Evolutionary conservation across 176 grass and related monocot species (phyloP), one percentile per base, ranked within the genome.

Genomic region (Oropetium thomaeum): DNA sequence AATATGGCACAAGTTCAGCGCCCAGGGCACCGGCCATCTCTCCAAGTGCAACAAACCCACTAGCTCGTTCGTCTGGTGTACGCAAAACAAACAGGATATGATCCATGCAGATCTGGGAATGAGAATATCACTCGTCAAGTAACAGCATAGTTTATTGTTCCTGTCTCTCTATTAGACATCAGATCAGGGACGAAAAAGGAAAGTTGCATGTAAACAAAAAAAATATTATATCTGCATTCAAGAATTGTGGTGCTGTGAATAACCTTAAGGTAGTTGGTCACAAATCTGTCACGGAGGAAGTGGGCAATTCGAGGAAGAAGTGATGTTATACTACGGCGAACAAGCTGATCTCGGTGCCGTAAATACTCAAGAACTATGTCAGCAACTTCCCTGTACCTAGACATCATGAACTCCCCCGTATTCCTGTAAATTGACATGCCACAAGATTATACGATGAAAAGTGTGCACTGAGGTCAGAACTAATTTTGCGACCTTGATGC

Each of bases 331-430:
- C 96, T 98, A 43, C 90, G 86, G 41, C 96, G 91, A 84, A 98
- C 96, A 89, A 98, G 91, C 64, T 86, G 87, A 78, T 98, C 96
- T 20, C 90, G 84, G 28, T 98, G 96, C 64, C 89, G 85, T 44
- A 98, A 81, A 79, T 98, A 98, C 3, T 89, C 91, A 30, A 98
- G 91, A 65, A 98, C 91, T 72, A 98, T 98, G 87, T 98, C 96
- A 42, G 96, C 96, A 67, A 98, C 91, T 88, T 98, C 96, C 84
- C 91, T 92, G 74, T 98, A 98, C 63, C 96, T 91, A 45, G 96
- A 98, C 96, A 98, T 98, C 96, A 98, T 98, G 82, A 98, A 98
- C 79, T 98, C 96, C 33, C 96, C 96, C 4, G 96, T 98, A 77
- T 98, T 98, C 86, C 96, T 98, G 79, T 55, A 82, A 40, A 22